phyloP scores from a whole-genome alignment of 192 early-diverging fungal species.

The Entophlyctis helioformis region DNA sequence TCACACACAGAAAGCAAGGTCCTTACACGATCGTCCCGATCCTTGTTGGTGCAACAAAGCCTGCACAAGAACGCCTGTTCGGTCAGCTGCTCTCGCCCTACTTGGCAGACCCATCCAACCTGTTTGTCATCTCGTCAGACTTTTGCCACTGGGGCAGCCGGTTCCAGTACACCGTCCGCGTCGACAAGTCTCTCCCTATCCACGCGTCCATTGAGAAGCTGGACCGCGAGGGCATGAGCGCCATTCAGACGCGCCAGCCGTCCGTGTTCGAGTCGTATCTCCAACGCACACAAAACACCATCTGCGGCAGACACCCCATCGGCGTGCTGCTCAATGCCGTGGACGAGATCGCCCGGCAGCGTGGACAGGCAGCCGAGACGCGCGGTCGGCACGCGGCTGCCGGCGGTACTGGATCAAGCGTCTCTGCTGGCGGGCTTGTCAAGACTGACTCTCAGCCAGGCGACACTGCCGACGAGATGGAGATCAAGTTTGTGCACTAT shows the following conservation, averaged over 20 bases:
- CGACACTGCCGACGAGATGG: too few relatives aligned
- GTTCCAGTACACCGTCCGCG: conserved; percentile 69
- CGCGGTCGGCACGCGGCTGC: conserved; percentile 2
- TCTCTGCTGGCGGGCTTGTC: too few relatives aligned
- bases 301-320: conserved; percentile 91
- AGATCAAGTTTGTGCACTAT: conserved; percentile 69
- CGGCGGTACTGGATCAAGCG: too few relatives aligned
- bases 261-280: conserved; percentile 59
- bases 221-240: conserved; percentile 71
- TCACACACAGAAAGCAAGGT: neutral
- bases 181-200: conserved; percentile 37
- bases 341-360: conserved; percentile 6
- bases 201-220: conserved; percentile 64
- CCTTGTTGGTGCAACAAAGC: conserved; percentile 64
- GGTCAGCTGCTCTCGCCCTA: conserved; percentile 67
- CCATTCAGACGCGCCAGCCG: conserved; percentile 54
- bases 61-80: conserved; percentile 48
- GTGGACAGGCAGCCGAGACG: neutral
- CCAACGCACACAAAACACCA: conserved; percentile 71
- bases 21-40: conserved; percentile 67
- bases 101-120: conserved; percentile 48
- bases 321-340: conserved; percentile 65
- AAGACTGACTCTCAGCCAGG: too few relatives aligned
- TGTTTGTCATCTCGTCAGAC: conserved; percentile 93
- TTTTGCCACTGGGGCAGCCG: conserved; percentile 96